A percentile compares a stretch with the other conserved stretches of the same genome.
phyloP scores from a whole-genome alignment of 2,329 filamentous ascomycete species.

The Neonectria ditissima region DNA sequence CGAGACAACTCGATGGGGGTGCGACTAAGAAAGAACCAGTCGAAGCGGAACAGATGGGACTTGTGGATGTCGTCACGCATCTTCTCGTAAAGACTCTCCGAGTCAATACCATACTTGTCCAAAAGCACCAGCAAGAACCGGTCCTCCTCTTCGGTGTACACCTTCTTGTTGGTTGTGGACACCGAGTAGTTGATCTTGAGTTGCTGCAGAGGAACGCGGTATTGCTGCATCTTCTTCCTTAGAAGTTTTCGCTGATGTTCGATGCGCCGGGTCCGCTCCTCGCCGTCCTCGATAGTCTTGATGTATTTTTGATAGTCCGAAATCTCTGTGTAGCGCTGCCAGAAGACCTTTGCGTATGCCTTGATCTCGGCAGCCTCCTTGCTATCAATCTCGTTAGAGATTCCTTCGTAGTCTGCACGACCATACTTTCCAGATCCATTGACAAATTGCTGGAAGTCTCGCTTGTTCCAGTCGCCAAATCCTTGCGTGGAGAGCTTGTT shows the following conservation, averaged over 20 bases:
- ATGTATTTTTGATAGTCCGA: conserved; percentile 90
- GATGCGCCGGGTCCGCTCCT: conserved; percentile 88
- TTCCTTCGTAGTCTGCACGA: conserved; percentile 84
- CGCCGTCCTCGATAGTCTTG: conserved; percentile 89
- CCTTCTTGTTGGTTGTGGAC: conserved; percentile 99
- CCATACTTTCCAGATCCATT: conserved; percentile 95
- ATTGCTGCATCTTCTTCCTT: conserved; percentile 94
- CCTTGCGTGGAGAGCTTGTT: conserved; percentile 83
- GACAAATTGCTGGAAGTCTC: conserved; percentile 98
- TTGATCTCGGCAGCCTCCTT: conserved; percentile 89
- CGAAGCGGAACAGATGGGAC: conserved; percentile 94
- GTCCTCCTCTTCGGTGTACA: conserved; percentile 98
- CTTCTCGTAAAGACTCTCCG: conserved; percentile 88
- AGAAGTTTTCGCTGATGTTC: conserved; percentile 94
- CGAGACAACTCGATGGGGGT: conserved; percentile 93
- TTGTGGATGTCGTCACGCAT: conserved; percentile 98
- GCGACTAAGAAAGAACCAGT: conserved; percentile 98
- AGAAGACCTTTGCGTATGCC: conserved; percentile 94
- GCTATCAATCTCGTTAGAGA: conserved; percentile 90
- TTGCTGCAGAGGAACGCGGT: conserved; percentile 96
- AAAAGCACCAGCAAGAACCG: conserved; percentile 94
- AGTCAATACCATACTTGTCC: conserved; percentile 91
- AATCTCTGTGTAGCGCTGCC: conserved; percentile 94
- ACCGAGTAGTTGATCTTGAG: conserved; percentile 99
- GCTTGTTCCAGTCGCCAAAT: conserved; percentile 94